Percentiles rank a stretch among this genome's conserved stretches.
These are phyloP conservation scores for Zygoascus bituminiphila DNA, from an alignment of 805 yeast genomes.

Conservation along the genomic window DNA sequence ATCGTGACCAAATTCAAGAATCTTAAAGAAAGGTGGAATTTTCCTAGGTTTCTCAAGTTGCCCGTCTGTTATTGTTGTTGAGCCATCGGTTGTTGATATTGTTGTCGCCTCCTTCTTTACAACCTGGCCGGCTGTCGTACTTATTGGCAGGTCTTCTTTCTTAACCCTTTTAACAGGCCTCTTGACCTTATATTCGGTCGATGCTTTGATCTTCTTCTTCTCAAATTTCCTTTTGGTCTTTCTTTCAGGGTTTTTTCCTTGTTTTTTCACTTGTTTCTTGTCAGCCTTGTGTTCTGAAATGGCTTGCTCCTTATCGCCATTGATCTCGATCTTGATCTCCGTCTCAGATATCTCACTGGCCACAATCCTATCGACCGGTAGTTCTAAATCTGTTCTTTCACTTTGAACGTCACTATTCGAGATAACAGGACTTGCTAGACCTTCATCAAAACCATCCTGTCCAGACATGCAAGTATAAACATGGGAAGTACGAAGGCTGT, in stretches of 20 bases:
- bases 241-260: neutral
- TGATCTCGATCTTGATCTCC: neutral
- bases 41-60: neutral
- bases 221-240: neutral
- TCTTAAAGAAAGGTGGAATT: conserved; percentile 26
- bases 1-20: conserved; percentile 22
- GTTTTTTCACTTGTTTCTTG: neutral
- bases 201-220: neutral
- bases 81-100: neutral
- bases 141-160: too few relatives aligned
- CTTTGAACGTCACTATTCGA: too few relatives aligned
- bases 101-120: too few relatives aligned
- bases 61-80: neutral
- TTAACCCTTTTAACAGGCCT: neutral
- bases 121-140: neutral
- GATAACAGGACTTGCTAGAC: too few relatives aligned
- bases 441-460: too few relatives aligned
- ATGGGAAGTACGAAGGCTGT: conserved; percentile 24
- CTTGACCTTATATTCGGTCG: neutral
- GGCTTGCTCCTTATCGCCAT: neutral
- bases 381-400: neutral
- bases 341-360: neutral
- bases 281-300: neutral
- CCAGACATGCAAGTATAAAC: conserved; percentile 22
- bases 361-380: neutral